These are phyloP conservation scores for Chytriomyces sp. DNA, from an alignment of 192 early-diverging fungal genomes.

Conservation along the genomic window DNA sequence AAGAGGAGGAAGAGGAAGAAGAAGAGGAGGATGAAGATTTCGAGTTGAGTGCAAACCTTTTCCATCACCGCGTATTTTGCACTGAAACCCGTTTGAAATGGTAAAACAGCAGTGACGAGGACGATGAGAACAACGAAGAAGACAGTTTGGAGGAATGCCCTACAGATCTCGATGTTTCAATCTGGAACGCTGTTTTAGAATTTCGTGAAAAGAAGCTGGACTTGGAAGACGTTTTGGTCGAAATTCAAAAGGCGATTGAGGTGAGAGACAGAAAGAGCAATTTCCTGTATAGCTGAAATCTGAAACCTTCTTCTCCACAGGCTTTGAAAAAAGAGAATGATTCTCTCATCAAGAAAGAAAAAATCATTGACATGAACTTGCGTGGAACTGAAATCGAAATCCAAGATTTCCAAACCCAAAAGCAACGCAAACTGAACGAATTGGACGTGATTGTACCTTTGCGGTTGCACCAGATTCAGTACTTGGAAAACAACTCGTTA, in stretches of 20 bases:
- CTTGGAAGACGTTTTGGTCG: conserved; percentile 60
- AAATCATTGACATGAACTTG: conserved; percentile 57
- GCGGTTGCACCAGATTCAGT: conserved; percentile 60
- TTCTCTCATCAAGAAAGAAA: conserved; percentile 64
- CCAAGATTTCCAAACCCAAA: conserved; percentile 72
- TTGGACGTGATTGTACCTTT: conserved; percentile 66
- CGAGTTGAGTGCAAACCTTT: no score
- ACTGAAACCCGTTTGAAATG: neutral
- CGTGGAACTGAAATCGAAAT: conserved; percentile 62
- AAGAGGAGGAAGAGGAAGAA: conserved; percentile 38
- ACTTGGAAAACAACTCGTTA: conserved; percentile 52
- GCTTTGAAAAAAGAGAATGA: conserved; percentile 69
- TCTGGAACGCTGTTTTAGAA: conserved; percentile 47
- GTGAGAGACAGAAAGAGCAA: conserved; percentile 30
- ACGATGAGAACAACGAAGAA: conserved; percentile 45
- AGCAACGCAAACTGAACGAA: conserved; percentile 69
- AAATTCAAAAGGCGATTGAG: conserved; percentile 68
- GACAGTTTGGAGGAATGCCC: conserved; percentile 60
- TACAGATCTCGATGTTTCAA: conserved; percentile 52
- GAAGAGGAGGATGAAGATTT: conserved; percentile 48
- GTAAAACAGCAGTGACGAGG: conserved; percentile 50
- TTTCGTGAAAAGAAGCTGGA: conserved; percentile 61
- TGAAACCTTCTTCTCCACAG: conserved; percentile 25
- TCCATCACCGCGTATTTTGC: neutral
- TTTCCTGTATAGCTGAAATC: neutral